Percentiles rank a stretch among this genome's conserved stretches.
phyloP scores from a whole-genome alignment of 2,329 filamentous ascomycete genomes.

The Paracamarosporium sp. region DNA sequence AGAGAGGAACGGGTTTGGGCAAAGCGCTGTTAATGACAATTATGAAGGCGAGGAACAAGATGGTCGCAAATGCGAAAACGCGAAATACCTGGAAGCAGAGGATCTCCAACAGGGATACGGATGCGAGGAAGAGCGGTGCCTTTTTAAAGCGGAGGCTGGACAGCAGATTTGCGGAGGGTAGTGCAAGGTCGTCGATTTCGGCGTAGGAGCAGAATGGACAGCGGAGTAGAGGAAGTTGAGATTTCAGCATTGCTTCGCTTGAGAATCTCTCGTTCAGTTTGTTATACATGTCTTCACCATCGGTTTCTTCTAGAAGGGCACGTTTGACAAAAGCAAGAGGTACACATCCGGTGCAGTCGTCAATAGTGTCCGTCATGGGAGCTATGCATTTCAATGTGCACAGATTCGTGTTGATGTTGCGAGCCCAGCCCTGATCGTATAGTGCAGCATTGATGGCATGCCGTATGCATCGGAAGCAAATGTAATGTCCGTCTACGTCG shows the following conservation, averaged over 20 bases:
- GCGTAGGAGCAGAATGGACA: conserved; percentile 94
- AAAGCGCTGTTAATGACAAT: conserved; percentile 27
- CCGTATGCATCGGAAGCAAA: conserved; percentile 84
- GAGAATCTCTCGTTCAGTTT: conserved; percentile 82
- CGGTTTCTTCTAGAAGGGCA: conserved; percentile 73
- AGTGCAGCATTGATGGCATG: conserved; percentile 84
- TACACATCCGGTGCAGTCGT: conserved; percentile 75
- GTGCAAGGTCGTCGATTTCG: conserved; percentile 70
- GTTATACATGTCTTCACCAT: conserved; percentile 73
- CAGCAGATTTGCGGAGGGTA: conserved; percentile 33
- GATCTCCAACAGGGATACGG: conserved; percentile 40
- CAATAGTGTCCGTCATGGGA: conserved; percentile 60
- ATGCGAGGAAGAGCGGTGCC: conserved; percentile 38
- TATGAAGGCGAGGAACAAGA: conserved; percentile 51
- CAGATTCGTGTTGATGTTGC: conserved; percentile 74
- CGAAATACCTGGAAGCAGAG: conserved; percentile 52
- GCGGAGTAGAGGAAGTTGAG: conserved; percentile 75
- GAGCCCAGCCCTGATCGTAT: conserved; percentile 90
- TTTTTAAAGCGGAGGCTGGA: conserved; percentile 32
- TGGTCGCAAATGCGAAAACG: conserved; percentile 59
- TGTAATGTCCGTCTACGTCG: conserved; percentile 70
- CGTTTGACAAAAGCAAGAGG: conserved; percentile 72
- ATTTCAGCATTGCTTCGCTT: conserved; percentile 76
- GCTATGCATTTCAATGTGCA: conserved; percentile 86
- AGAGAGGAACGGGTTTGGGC: conserved; percentile 28